Base-by-base conservation (phyloP, 352 stramenopile species). In the Globisporangium spiculum region DNA sequence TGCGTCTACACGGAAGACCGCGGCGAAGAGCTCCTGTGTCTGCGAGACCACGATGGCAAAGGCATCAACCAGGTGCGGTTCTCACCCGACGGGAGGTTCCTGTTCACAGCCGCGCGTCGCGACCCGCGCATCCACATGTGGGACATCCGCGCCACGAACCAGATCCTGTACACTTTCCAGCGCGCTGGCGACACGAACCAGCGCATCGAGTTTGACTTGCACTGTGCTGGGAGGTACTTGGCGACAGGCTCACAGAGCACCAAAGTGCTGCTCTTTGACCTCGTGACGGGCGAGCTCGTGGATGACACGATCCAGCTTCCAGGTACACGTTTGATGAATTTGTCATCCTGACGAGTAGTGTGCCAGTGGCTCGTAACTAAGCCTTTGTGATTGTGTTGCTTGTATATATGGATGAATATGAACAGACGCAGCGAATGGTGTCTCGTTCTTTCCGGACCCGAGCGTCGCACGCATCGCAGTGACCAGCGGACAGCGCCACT, bases 31-130 rank as follows among this genome's bases (percentile, higher is more conserved):
- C 60, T 90, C 50, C 66, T 94, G 36, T 63, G 70, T 54, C 59
- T 93, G n/a, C 72, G 75, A 20, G 81, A 91, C 72, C 86, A 94
- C 68, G 83, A 91, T 66, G 85, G 88, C 48, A 72, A 78, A 12
- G 89, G 91, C 8, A 90, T 97, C 62, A 92, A 90, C 12, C 84
- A 94, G 63, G 80, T 96, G 6, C 74, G 72, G 48, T 97, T 97
- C 73, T 86, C 84, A 30, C 81, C 84, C 8, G 84, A 90, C 71
- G 91, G 89, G 0, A 75, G 74, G 10, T 89, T 84, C 34, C 69
- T 97, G 7, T 94, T 86, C 65, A 95, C 86, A 7, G 84, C 83
- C 57, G 84, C 86, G 9, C 79, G 91, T 18, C 79, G 81, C 8
- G 87, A 97, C 68, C 68, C 68, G 34, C 70, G 63, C 22, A 91